Evolutionary conservation across 1,139 yeast species (phyloP), one percentile per base, ranked within the genome.

Genomic region (Lodderomyces beijingensis): DNA sequence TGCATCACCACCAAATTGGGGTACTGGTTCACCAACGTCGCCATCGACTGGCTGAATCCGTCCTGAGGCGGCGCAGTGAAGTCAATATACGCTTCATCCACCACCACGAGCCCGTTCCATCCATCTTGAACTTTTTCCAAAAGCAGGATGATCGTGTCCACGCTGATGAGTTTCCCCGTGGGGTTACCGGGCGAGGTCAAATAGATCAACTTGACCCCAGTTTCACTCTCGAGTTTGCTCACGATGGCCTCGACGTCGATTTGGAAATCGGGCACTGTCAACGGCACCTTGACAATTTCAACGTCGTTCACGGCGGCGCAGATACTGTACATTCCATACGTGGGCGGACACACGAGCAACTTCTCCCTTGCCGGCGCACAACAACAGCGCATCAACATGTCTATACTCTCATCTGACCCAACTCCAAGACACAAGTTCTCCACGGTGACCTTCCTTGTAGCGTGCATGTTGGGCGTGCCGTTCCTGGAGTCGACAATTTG

Each of bases 141-240:
- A 16, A 91, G 56, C 31, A 65, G 57, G 30, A 74, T 60, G 14
- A 91, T 59, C 16, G 62, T 58, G 0, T 55, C 57, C 7, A 70
- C 65, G 17, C 70, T 65, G 25, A 91, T 55, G 31, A 77, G 59
- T 25, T 77, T 72, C 4, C 83, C 96, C 0, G 98, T 91, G 21
- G 98, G 98, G 54, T 91, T 91, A 19, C 98, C 98, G n/a, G 98
- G 98, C 1, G 96, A 85, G n/a, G 97, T 89, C 42, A 89, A 62
- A 53, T 87, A 89, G 2, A 83, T 66, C 38, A 91, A 55, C 49
- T 87, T 89, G 45, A 89, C 80, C 8, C 58, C 36, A 0, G 77
- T 56, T 45, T 89, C 96, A 0, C 51, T 47, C 7, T 55, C 44
- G n/a, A 88, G 58, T 2, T 70, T 59, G n/a, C 62, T 54, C 20